phyloP scores from a whole-genome alignment of 2,329 filamentous ascomycete genomes.

The Teratosphaeria zuluensis region DNA sequence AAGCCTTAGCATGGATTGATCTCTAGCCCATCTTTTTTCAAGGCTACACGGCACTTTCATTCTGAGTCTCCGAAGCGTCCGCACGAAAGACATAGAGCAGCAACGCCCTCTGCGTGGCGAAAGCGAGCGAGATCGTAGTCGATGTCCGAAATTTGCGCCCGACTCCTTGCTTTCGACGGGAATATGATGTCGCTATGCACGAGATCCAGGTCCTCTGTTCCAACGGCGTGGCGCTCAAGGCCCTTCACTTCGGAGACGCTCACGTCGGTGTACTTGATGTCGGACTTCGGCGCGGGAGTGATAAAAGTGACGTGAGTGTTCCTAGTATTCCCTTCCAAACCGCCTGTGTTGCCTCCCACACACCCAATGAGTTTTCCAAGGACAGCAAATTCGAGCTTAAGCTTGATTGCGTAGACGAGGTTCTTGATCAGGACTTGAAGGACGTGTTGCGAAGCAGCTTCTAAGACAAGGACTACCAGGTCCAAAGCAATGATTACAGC shows the following conservation, averaged over 20 bases:
- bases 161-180: neutral
- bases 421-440: constrained; percentile 28
- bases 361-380: constrained; percentile 11
- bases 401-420: constrained; percentile 17
- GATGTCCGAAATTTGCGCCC: neutral
- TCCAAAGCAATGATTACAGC: constrained; percentile 26
- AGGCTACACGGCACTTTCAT: too few relatives aligned
- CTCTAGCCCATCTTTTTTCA: too few relatives aligned
- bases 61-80: too few relatives aligned
- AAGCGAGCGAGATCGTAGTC: constrained; percentile 10
- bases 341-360: neutral
- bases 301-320: neutral
- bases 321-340: neutral
- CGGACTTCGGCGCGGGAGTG: neutral
- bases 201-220: neutral
- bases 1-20: too few relatives aligned
- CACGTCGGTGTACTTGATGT: neutral
- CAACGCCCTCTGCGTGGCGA: constrained; percentile 8
- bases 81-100: neutral
- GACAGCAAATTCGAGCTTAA: constrained; percentile 13
- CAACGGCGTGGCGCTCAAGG: neutral
- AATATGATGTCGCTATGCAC: neutral
- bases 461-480: constrained; percentile 21
- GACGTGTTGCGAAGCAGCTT: constrained; percentile 18
- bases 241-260: neutral